Evolutionary conservation across 75 land plant genomes (phyloP), one percentile per base, ranked within the genome.

Genomic region (Cunninghamia lanceolata): DNA sequence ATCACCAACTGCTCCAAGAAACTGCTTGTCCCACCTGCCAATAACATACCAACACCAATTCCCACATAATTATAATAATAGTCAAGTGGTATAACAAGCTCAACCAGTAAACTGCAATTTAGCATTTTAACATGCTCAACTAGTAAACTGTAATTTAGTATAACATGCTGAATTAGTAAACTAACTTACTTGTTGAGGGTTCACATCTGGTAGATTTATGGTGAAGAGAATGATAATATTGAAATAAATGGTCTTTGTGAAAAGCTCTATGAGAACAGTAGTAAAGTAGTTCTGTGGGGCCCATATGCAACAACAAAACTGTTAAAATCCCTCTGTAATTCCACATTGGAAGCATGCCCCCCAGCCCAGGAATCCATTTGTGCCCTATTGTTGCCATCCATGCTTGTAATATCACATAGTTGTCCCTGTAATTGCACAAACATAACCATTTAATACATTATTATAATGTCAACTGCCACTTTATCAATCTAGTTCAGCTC

Each of bases 201-300:
- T 90, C 91, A 43, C 90, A 76, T 28, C 85, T 70, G 3, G 88
- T 75, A 25, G 91, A 77, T 21, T 88, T 50, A 56, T 90, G 91
- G 66, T 90, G 91, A 66, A 89, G 53, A 34, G 82, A 84, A 54
- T 90, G 91, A 19, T 88, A 89, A 50, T 71, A 21, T 68, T 89
- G 45, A 71, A 76, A 90, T 21, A 89, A 52, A 47, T 34, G 39
- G 0, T 39, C 35, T 19, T 77, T 86, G 76, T 91, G 92, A 54
- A 90, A 75, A 34, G 76, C 75, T 36, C 92, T 83, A 78, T 91
- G 92, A 16, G 79, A 39, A 68, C 76, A 87, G 84, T 91, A 91
- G 86, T 91, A 91, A 14, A 91, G 76, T 34, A 86, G 75, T 81
- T 91, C 92, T n/a, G 86, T 85, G 0, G 90, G 86, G 0, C 90